Conservation (phyloP, 345 rosid species). For the Citrus medica region DNA sequence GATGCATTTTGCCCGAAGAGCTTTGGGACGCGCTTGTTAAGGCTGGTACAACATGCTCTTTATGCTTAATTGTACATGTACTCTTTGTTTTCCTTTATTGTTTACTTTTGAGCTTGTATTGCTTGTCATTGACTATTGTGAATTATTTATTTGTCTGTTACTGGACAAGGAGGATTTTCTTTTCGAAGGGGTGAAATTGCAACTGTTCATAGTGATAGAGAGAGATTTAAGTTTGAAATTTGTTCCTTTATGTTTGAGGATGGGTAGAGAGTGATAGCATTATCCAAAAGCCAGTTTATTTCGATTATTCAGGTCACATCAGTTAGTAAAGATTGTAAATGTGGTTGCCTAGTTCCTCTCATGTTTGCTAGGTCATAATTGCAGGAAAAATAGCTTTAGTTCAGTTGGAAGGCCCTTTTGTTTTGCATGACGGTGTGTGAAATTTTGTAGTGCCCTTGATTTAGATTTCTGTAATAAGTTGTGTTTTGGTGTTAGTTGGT, state of each 20-base stretch:
- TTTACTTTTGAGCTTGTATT: background rate
- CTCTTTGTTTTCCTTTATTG: background rate
- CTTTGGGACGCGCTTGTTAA: constrained; percentile 76
- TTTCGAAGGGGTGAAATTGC: background rate
- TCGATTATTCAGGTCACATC: background rate
- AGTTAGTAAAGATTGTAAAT: constrained; percentile 1
- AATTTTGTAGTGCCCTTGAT: background rate
- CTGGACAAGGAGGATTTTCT: background rate
- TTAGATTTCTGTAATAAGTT: background rate
- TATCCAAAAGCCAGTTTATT: background rate
- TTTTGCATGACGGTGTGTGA: background rate
- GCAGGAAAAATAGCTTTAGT: background rate
- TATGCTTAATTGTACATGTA: background rate
- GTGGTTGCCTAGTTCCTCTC: background rate
- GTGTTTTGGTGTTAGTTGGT: background rate
- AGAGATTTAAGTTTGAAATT: background rate
- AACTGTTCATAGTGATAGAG: background rate
- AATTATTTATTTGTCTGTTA: background rate
- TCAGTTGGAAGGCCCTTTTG: background rate
- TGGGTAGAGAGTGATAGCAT: background rate
- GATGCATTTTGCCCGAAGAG: constrained; percentile 88
- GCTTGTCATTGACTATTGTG: background rate
- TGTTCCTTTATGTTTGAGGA: background rate
- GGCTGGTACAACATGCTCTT: constrained; percentile 57
- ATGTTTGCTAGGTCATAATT: background rate